Base-by-base conservation (phyloP, 768 basidiomycete species). In the Saitozyma podzolica region DNA sequence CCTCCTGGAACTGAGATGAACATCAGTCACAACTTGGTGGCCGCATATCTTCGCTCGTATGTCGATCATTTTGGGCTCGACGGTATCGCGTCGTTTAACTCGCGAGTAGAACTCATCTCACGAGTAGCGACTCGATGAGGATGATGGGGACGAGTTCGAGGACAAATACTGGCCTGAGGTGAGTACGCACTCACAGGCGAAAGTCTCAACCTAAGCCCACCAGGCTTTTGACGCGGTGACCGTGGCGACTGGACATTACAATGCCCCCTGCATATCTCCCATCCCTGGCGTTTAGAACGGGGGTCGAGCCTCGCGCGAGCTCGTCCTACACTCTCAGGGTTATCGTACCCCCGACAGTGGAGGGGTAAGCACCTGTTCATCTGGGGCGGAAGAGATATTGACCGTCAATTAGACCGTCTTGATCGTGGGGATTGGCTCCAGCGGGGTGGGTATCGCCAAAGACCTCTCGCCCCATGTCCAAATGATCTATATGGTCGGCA, bases 71-170 rank as follows among this genome's bases (percentile, higher is more conserved):
- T 81, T 41, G 78, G 80, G 16, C 62, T 83, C 29, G 83, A 83
- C 68, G 79, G 75, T 61, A 80, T 84, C 56, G 84, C 80, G 0
- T 79, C 80, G 3, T 84, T 82, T 71, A 83, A 83, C 69, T 84
- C 84, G 0, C 82, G 84, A 11, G 83, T 85, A 8, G 84, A 85
- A 58, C 73, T 69, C 11, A 74, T 82, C 40, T 80, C 83, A 60
- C 85, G 84, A 41, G 40, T 60, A 64, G 40, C 64, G 64, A 40
- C 59, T 68, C 6, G 53, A 49, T 9, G 52, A 61, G 54, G 58
- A 56, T 29, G 57, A 59, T 19, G n/a, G n/a, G n/a, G 53, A 55
- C 3, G 47, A 55, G 41, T 59, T 56, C 40, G 42, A 61, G 29
- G 67, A 72, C 43, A 57, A 56, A 8, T 53, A 59, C 47, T 72